These are phyloP conservation scores for Penicillium paneum DNA, from an alignment of 2,329 filamentous ascomycete genomes.

Conservation along the genomic window DNA sequence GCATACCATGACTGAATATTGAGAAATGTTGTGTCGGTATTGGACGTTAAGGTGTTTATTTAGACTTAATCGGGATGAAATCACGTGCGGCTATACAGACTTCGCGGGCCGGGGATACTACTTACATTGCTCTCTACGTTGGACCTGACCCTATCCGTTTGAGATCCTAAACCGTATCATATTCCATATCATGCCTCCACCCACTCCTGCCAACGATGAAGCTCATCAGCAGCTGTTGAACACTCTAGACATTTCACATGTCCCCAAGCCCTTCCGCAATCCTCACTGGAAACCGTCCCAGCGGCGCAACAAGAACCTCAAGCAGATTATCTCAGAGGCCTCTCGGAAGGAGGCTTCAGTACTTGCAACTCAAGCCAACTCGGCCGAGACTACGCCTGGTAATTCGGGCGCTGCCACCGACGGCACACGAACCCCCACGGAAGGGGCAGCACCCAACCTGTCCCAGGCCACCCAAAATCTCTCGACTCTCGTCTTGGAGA, in stretches of 20 bases:
- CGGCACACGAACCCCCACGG: constrained; percentile 47
- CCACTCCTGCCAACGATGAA: constrained; percentile 70
- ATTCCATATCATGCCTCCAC: constrained; percentile 51
- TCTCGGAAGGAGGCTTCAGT: constrained; percentile 85
- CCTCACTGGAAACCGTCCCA: constrained; percentile 85
- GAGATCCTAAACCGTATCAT: neutral
- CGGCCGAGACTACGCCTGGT: constrained; percentile 69
- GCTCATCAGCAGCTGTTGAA: constrained; percentile 85
- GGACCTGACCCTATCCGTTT: neutral
- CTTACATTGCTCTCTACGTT: neutral
- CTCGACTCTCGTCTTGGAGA: constrained; percentile 84
- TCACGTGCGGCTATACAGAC: constrained; percentile 11
- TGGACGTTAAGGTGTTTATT: constrained; percentile 14
- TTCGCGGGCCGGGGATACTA: neutral
- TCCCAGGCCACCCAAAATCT: constrained; percentile 85
- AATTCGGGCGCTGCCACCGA: constrained; percentile 36
- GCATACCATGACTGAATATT: constrained; percentile 2
- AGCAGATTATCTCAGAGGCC: constrained; percentile 88
- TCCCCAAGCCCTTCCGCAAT: constrained; percentile 87
- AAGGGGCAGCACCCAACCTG: constrained; percentile 59
- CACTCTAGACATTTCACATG: constrained; percentile 82
- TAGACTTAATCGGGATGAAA: neutral
- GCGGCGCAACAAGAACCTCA: constrained; percentile 98
- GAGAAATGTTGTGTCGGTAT: neutral
- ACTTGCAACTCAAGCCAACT: constrained; percentile 77